These are phyloP conservation scores for Fusarium decemcellulare DNA, from an alignment of 2,329 filamentous ascomycete genomes.

Conservation along the genomic window DNA sequence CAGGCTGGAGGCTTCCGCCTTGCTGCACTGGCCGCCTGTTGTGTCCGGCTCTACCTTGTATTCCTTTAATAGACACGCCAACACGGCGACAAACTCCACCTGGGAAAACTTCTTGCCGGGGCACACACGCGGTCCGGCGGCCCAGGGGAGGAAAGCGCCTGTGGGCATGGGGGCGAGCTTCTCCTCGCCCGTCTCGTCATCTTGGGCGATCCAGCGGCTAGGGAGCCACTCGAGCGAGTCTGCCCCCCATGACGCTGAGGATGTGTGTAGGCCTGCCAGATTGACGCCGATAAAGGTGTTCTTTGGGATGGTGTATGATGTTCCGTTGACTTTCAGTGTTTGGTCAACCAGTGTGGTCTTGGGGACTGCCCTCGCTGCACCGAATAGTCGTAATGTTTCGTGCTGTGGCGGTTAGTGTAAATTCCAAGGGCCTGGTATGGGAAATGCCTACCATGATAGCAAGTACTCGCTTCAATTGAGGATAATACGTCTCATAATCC, in stretches of 20 bases:
- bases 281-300: constrained; percentile 39
- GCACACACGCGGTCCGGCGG: constrained; percentile 34
- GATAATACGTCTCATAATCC: constrained; percentile 40
- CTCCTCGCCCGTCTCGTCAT: constrained; percentile 26
- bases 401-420: constrained; percentile 14
- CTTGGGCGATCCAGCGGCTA: constrained; percentile 35
- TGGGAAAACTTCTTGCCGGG: constrained; percentile 45
- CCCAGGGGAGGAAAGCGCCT: constrained; percentile 37
- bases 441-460: constrained; percentile 33
- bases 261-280: constrained; percentile 33
- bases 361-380: constrained; percentile 36
- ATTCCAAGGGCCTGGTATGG: too few relatives aligned
- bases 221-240: constrained; percentile 39
- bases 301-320: constrained; percentile 31
- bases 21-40: constrained; percentile 16
- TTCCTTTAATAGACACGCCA: constrained; percentile 34
- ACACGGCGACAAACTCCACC: constrained; percentile 42
- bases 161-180: constrained; percentile 19
- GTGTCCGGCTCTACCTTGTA: constrained; percentile 37
- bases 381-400: constrained; percentile 39
- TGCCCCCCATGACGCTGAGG: constrained; percentile 36
- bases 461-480: constrained; percentile 36
- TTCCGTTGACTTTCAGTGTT: constrained; percentile 30
- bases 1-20: constrained; percentile 21
- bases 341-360: constrained; percentile 35